Evolutionary conservation across 768 basidiomycete genomes (phyloP).

Genomic region (Gautieria morchelliformis): DNA sequence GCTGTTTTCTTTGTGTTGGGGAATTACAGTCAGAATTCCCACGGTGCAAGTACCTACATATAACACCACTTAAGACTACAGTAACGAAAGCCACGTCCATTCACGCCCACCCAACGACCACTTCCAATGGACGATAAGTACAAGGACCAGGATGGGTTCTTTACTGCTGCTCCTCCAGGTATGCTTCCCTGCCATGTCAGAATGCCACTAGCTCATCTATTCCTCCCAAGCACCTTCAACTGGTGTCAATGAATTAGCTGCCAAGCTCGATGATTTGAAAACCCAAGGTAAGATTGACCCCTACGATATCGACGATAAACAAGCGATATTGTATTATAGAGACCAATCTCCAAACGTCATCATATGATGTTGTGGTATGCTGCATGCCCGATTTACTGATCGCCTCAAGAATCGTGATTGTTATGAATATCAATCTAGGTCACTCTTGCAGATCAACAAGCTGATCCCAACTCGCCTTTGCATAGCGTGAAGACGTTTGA

Average conservation of each 20-base stretch:
- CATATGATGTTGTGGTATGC: slow-evolving; percentile 73
- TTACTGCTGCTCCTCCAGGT: slow-evolving; percentile 45
- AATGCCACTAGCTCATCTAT: background rate
- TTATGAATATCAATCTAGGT: slow-evolving; percentile 44
- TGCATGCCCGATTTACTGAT: background rate
- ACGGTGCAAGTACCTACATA: background rate
- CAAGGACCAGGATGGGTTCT: slow-evolving; percentile 77
- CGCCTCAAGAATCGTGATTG: background rate
- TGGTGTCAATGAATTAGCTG: slow-evolving; percentile 7
- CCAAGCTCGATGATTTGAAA: slow-evolving; percentile 8
- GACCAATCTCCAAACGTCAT: slow-evolving; percentile 65
- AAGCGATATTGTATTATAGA: slow-evolving; percentile 14
- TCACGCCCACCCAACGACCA: background rate
- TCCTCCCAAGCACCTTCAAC: slow-evolving; percentile 6
- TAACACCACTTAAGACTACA: background rate
- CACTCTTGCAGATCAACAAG: slow-evolving; percentile 93
- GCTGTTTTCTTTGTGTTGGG: background rate
- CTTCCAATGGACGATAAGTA: slow-evolving; percentile 3
- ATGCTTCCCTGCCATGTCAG: slow-evolving; percentile 1
- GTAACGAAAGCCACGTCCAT: background rate
- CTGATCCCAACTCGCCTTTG: slow-evolving; percentile 90
- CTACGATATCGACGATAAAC: slow-evolving; percentile 11
- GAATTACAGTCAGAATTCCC: background rate
- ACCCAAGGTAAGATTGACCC: background rate
- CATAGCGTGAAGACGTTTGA: slow-evolving; percentile 93